Conservation (phyloP, 441 rosid genomes). For the Breynia disticha region DNA sequence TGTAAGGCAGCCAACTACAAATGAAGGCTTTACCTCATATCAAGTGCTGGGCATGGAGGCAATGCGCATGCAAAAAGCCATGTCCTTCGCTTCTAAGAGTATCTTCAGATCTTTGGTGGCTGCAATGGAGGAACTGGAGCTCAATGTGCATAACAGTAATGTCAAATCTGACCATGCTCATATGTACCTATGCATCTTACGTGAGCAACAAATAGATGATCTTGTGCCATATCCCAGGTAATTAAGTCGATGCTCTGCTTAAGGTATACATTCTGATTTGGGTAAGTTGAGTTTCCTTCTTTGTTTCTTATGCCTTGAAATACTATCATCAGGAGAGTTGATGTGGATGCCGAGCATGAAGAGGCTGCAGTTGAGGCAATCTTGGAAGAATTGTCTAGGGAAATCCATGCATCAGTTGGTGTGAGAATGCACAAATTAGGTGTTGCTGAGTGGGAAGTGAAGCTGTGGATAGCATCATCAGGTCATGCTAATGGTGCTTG, state of each 20-base stretch:
- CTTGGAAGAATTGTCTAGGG: constrained; percentile 68
- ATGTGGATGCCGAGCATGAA: constrained; percentile 57
- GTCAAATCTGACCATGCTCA: constrained; percentile 86
- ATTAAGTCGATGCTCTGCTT: constrained; percentile 11
- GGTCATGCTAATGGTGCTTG: constrained; percentile 94
- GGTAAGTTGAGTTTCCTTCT: constrained; percentile 7
- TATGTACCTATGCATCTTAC: constrained; percentile 88
- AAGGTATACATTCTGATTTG: constrained; percentile 5
- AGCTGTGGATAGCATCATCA: constrained; percentile 81
- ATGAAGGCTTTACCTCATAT: constrained; percentile 51
- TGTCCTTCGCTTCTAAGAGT: constrained; percentile 77
- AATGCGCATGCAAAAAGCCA: constrained; percentile 32
- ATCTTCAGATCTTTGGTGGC: constrained; percentile 77
- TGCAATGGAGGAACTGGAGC: constrained; percentile 99
- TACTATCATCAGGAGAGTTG: constrained; percentile 60
- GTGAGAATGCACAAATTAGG: constrained; percentile 89
- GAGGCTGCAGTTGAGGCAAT: constrained; percentile 62
- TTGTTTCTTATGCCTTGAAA: constrained; percentile 23
- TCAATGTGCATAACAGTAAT: constrained; percentile 76
- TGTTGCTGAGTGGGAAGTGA: constrained; percentile 98
- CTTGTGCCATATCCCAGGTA: constrained; percentile 88
- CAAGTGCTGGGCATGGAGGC: constrained; percentile 49
- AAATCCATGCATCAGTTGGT: constrained; percentile 72
- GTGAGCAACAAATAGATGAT: constrained; percentile 83
- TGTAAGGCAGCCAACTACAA: constrained; percentile 77